phyloP scores from a whole-genome alignment of 768 basidiomycete species.

The Amanita subjunquillea region DNA sequence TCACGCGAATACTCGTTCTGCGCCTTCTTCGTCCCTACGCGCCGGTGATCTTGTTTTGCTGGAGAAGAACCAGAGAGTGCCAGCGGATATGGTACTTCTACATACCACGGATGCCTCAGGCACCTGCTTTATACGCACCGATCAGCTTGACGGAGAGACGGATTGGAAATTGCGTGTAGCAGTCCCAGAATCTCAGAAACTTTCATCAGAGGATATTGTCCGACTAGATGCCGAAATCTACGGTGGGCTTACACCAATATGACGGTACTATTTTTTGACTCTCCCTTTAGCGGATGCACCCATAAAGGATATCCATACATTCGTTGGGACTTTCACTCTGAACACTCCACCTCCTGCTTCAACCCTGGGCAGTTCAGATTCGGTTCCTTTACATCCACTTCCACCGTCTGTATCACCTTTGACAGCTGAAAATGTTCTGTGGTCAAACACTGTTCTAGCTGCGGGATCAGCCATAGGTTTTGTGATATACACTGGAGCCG shows the following conservation, averaged over 20 bases:
- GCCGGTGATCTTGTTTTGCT: slow-evolving; percentile 87
- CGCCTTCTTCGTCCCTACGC: slow-evolving; percentile 79
- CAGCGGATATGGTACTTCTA: slow-evolving; percentile 86
- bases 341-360: slow-evolving; percentile 32
- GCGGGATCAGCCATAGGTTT: slow-evolving; percentile 90
- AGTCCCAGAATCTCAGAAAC: slow-evolving; percentile 71
- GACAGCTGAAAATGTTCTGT: slow-evolving; percentile 92
- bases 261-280: not conserved
- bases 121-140: slow-evolving; percentile 95
- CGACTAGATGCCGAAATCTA: slow-evolving; percentile 86
- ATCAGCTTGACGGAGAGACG: slow-evolving; percentile 97
- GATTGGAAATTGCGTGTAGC: slow-evolving; percentile 98
- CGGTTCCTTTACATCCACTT: slow-evolving; percentile 29
- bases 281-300: slow-evolving; percentile 77
- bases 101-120: slow-evolving; percentile 84
- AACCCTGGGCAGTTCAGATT: slow-evolving; percentile 16
- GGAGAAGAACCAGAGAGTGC: slow-evolving; percentile 96
- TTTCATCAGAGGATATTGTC: slow-evolving; percentile 40
- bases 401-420: slow-evolving; percentile 65
- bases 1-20: slow-evolving; percentile 53
- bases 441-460: slow-evolving; percentile 96
- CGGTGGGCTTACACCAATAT: slow-evolving; percentile 32
- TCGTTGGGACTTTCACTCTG: slow-evolving; percentile 85
- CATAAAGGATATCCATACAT: slow-evolving; percentile 93
- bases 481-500: slow-evolving; percentile 88